phyloP scores from a whole-genome alignment of 495 filamentous ascomycete species.

The Daldinia childiae region DNA sequence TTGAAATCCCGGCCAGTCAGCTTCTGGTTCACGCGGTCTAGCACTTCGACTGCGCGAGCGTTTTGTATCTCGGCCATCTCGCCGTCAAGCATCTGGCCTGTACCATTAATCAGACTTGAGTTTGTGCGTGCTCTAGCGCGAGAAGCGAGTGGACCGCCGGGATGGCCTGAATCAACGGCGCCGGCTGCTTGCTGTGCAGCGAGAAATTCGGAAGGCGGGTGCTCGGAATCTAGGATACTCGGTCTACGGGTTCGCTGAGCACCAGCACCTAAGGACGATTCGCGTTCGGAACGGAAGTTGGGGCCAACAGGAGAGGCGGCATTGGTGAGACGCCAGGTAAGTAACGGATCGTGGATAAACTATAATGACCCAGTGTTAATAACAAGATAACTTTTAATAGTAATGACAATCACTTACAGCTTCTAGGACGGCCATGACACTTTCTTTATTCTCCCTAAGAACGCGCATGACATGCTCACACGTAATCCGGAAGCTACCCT shows the following conservation, averaged over 20 bases:
- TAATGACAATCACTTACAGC: conserved; percentile 71
- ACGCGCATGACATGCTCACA: conserved; percentile 99
- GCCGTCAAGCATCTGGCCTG: conserved; percentile 43
- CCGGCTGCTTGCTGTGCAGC: conserved; percentile 54
- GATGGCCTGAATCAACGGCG: conserved; percentile 47
- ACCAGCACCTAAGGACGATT: conserved; percentile 57
- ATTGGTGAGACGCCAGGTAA: conserved; percentile 94
- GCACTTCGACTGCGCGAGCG: conserved; percentile 88
- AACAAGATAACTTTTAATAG: conserved; percentile 8
- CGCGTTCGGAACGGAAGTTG: conserved; percentile 81
- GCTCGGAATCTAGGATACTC: conserved; percentile 75
- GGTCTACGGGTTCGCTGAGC: conserved; percentile 63
- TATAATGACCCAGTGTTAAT: conserved; percentile 49
- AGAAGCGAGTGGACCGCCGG: conserved; percentile 60
- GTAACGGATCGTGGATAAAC: conserved; percentile 98
- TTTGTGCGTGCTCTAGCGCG: conserved; percentile 65
- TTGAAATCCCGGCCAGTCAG: conserved; percentile 79
- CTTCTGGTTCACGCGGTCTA: conserved; percentile 93
- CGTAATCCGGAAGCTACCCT: conserved; percentile 95
- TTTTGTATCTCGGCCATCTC: conserved; percentile 84
- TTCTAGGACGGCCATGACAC: conserved; percentile 96
- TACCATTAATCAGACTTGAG: conserved; percentile 55
- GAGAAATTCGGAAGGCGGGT: conserved; percentile 60
- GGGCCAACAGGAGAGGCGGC: conserved; percentile 80
- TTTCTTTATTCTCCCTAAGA: conserved; percentile 95